Evolutionary conservation across 768 basidiomycete species (phyloP).

Genomic region (Mycena epipterygia): DNA sequence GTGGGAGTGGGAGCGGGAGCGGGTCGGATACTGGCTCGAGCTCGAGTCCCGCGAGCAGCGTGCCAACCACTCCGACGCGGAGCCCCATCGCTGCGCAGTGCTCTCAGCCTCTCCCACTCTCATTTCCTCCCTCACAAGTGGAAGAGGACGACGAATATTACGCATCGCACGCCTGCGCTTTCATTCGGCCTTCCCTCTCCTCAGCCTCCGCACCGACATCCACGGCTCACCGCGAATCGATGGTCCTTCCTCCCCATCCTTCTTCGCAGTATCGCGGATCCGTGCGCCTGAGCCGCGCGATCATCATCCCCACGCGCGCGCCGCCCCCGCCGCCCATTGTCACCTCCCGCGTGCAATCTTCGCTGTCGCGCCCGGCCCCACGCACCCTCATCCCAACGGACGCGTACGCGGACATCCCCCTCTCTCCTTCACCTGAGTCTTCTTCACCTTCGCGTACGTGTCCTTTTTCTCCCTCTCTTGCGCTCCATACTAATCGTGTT

Average conservation of each 20-base stretch:
- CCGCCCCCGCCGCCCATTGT: constrained; percentile 14
- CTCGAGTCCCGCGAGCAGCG: not conserved
- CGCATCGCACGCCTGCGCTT: not conserved
- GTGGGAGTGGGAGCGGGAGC: not conserved
- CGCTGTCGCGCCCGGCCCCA: constrained; percentile 7
- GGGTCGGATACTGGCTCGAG: not conserved
- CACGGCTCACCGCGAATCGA: constrained; percentile 17
- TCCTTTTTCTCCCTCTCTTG: not conserved
- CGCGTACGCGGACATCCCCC: not conserved
- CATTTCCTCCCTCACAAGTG: not conserved
- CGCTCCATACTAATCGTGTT: too few relatives aligned
- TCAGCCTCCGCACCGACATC: not conserved
- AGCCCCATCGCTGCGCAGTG: not conserved
- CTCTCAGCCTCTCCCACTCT: not conserved
- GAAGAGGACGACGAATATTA: not conserved
- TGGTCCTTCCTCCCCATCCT: not conserved
- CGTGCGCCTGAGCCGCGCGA: not conserved
- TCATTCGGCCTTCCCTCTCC: not conserved
- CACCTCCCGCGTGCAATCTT: not conserved
- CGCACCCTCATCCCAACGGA: constrained; percentile 30
- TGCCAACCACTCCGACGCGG: not conserved
- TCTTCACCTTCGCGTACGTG: too few relatives aligned
- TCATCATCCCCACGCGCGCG: constrained; percentile 10
- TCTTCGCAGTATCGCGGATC: not conserved
- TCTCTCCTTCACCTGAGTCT: too few relatives aligned